phyloP scores from a whole-genome alignment of 2,329 filamentous ascomycete genomes.

The Aspergillus udagawae region DNA sequence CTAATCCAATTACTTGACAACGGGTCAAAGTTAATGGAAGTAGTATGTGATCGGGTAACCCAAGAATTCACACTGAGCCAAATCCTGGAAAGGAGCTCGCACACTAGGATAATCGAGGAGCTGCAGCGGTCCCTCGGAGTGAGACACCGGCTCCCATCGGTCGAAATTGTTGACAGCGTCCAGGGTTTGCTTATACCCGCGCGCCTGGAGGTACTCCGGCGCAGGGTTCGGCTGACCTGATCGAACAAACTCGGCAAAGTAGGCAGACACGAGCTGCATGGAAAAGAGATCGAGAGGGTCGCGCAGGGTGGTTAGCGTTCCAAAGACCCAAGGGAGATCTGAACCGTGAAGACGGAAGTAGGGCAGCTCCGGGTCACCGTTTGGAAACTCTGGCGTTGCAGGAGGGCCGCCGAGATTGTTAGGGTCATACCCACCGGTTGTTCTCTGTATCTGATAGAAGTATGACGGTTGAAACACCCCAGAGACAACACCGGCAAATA shows the following conservation, averaged over 20 bases:
- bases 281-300: constrained; percentile 49
- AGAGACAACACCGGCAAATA: constrained; percentile 45
- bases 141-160: constrained; percentile 7
- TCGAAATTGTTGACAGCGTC: constrained; percentile 38
- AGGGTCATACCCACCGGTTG: constrained; percentile 50
- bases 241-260: constrained; percentile 51
- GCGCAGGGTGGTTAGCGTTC: constrained; percentile 47
- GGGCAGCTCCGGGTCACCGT: constrained; percentile 48
- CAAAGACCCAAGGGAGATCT: constrained; percentile 53
- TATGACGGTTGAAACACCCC: constrained; percentile 48
- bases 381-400: constrained; percentile 30
- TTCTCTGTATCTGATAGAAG: constrained; percentile 57
- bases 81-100: constrained; percentile 44
- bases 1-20: not conserved
- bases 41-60: constrained; percentile 39
- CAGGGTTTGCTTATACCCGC: constrained; percentile 45
- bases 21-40: not conserved
- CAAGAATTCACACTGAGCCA: constrained; percentile 48
- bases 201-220: constrained; percentile 40
- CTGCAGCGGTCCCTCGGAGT: constrained; percentile 33
- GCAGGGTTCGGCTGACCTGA: constrained; percentile 51
- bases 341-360: constrained; percentile 54
- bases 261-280: constrained; percentile 43
- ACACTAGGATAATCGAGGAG: constrained; percentile 47
- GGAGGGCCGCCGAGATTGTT: constrained; percentile 48